A percentile compares a stretch with the other conserved stretches of the same genome.
Conservation (phyloP, 495 filamentous ascomycete species). For the Aspergillus heteromorphus region DNA sequence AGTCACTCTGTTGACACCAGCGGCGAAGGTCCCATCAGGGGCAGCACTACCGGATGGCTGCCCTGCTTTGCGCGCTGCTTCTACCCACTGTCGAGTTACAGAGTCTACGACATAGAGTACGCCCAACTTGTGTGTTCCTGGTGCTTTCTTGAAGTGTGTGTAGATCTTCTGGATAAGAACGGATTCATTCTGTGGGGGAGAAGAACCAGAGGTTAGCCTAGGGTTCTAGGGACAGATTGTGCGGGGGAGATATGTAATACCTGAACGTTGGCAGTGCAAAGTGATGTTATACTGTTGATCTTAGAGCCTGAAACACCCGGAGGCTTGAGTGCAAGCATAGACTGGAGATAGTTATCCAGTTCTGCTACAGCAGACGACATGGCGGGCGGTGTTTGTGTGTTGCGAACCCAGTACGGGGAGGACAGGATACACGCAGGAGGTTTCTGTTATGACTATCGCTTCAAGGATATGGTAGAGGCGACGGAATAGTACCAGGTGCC, state of each 20-base stretch:
- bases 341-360: constrained; percentile 82
- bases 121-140: constrained; percentile 92
- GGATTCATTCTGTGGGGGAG: constrained; percentile 71
- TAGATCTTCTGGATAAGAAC: constrained; percentile 93
- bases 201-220: constrained; percentile 29
- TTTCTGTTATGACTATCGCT: constrained; percentile 15
- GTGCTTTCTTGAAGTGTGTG: constrained; percentile 94
- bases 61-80: constrained; percentile 80
- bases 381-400: constrained; percentile 13
- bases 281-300: constrained; percentile 74
- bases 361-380: constrained; percentile 87
- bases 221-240: background rate
- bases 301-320: constrained; percentile 90
- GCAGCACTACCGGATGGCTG: constrained; percentile 72
- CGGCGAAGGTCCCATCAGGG: constrained; percentile 85
- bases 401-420: constrained; percentile 13
- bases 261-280: constrained; percentile 89
- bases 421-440: constrained; percentile 10
- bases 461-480: constrained; percentile 7
- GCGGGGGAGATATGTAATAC: constrained; percentile 49
- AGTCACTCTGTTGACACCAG: constrained; percentile 93
- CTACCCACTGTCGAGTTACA: constrained; percentile 97
- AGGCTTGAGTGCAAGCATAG: constrained; percentile 83
- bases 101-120: constrained; percentile 99
- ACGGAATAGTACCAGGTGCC: constrained; percentile 10